Conservation (phyloP, 169 alveolate species). For the Hepatocystis sp. region DNA sequence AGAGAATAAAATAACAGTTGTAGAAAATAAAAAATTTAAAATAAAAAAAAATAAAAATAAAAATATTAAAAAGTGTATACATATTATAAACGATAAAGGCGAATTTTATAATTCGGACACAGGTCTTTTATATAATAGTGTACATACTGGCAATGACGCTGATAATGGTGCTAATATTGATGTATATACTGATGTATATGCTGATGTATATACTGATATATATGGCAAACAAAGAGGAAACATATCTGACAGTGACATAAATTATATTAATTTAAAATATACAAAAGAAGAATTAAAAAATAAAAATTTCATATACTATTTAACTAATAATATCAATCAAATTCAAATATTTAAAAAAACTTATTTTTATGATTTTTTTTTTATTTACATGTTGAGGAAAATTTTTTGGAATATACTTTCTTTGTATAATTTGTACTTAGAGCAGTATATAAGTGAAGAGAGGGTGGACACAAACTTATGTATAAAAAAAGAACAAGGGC, state of each 20-base stretch:
- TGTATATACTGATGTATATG: no score
- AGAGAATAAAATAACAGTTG: not conserved
- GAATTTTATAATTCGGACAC: no score
- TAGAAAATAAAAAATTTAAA: conserved; percentile 1
- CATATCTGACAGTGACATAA: conserved; percentile 27
- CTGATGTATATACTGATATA: no score
- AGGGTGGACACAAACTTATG: not conserved
- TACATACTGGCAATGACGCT: no score
- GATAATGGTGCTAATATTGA: no score
- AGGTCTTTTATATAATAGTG: no score
- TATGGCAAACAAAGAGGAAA: conserved; percentile 3
- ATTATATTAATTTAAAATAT: conserved; percentile 32
- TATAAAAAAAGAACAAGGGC: not conserved
- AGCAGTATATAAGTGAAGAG: not conserved
- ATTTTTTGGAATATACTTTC: conserved; percentile 64
- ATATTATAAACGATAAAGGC: no score
- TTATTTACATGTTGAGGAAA: conserved; percentile 56
- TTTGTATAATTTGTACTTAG: conserved; percentile 28
- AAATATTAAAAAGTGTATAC: not conserved
- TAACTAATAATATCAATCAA: conserved; percentile 40
- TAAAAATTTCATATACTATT: conserved; percentile 24
- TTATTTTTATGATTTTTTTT: conserved; percentile 71
- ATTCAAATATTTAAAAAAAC: conserved; percentile 39
- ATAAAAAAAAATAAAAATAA: not conserved
- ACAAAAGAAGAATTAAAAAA: conserved; percentile 7